Conservation (phyloP, 2,329 filamentous ascomycete species). For the Penicillium rolfsii region DNA sequence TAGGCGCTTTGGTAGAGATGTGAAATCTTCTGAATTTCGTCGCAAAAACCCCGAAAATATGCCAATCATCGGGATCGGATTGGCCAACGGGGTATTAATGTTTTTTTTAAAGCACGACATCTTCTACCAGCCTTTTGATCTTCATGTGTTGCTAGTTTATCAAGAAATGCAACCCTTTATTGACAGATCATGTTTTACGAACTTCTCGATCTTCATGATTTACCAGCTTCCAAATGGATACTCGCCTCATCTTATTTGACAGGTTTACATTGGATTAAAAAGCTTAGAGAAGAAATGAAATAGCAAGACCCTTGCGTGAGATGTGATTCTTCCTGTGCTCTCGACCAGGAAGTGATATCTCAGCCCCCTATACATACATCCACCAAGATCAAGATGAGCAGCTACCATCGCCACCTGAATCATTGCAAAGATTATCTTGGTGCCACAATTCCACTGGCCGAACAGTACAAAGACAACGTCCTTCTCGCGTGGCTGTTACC, state of each 20-base stretch:
- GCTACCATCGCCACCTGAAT: background rate
- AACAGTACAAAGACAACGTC: background rate
- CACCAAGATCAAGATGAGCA: background rate
- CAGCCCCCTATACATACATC: background rate
- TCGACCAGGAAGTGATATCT: background rate
- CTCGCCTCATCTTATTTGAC: background rate
- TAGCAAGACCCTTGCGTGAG: background rate
- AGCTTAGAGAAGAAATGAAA: background rate
- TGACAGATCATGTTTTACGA: no score
- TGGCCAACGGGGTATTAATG: slow-evolving; percentile 10
- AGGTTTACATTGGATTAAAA: background rate
- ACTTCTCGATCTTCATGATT: background rate
- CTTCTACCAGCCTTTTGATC: no score
- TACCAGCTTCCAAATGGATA: background rate
- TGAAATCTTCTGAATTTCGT: background rate
- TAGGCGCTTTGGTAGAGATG: no score
- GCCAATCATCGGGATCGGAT: slow-evolving; percentile 6
- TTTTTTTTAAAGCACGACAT: background rate
- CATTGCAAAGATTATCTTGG: background rate
- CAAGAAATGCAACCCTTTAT: no score
- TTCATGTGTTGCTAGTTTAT: background rate
- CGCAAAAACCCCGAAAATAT: slow-evolving; percentile 4
- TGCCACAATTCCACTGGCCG: background rate
- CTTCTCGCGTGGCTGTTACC: background rate
- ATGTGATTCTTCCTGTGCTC: no score